These are phyloP conservation scores for Mycena olivaceomarginata DNA, from an alignment of 768 basidiomycete species.

Conservation along the genomic window DNA sequence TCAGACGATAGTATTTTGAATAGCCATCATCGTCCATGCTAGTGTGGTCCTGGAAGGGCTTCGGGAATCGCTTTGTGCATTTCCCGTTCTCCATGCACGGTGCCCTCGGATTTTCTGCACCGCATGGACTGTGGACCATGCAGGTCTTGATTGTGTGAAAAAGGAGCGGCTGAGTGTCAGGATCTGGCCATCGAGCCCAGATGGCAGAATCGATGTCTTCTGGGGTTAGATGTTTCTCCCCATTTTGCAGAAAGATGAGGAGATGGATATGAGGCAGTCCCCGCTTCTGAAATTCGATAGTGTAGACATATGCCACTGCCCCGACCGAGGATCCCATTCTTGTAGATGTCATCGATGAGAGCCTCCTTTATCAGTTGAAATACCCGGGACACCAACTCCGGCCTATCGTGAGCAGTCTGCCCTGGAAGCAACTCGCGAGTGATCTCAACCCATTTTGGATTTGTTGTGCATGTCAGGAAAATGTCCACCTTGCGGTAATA, in stretches of 20 bases:
- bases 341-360: slow-evolving; percentile 59
- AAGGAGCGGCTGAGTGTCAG: too few relatives aligned
- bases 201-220: slow-evolving; percentile 12
- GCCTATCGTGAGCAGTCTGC: slow-evolving; percentile 61
- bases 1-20: too few relatives aligned
- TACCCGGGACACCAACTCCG: slow-evolving; percentile 68
- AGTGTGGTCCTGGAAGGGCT: slow-evolving; percentile 16
- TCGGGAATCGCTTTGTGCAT: slow-evolving; percentile 33
- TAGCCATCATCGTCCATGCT: too few relatives aligned
- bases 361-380: slow-evolving; percentile 66
- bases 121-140: too few relatives aligned
- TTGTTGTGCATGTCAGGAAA: too few relatives aligned
- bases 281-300: slow-evolving; percentile 74
- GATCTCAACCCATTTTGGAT: too few relatives aligned
- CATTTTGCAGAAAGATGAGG: slow-evolving; percentile 65
- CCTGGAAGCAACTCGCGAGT: too few relatives aligned
- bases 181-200: neutral
- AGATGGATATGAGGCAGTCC: slow-evolving; percentile 73
- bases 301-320: slow-evolving; percentile 50
- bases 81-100: slow-evolving; percentile 49
- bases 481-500: too few relatives aligned
- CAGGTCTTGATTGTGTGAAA: too few relatives aligned
- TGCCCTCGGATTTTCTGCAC: neutral
- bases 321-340: slow-evolving; percentile 63
- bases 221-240: slow-evolving; percentile 41